These are phyloP conservation scores for Candida peoriensis DNA, from an alignment of 805 yeast species.

Conservation along the genomic window DNA sequence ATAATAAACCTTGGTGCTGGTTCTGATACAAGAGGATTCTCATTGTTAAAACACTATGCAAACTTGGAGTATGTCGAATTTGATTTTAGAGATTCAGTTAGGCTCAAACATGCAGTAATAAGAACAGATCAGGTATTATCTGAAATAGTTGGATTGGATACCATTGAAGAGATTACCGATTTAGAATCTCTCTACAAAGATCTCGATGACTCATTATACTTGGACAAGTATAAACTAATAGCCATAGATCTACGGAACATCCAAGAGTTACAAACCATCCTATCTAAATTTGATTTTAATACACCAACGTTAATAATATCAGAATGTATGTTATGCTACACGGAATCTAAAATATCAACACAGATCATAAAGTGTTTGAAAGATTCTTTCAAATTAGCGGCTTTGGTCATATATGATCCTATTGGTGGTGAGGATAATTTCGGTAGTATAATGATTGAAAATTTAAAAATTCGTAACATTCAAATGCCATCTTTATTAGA, in stretches of 20 bases:
- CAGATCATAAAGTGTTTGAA: slow-evolving; percentile 32
- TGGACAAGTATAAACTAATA: slow-evolving; percentile 23
- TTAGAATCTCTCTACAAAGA: slow-evolving; percentile 8
- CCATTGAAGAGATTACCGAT: neutral
- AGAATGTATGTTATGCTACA: slow-evolving; percentile 56
- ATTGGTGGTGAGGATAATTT: slow-evolving; percentile 49
- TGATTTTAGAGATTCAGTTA: slow-evolving; percentile 44
- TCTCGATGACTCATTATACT: slow-evolving; percentile 24
- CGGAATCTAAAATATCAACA: slow-evolving; percentile 37
- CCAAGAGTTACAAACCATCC: slow-evolving; percentile 21
- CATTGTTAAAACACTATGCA: slow-evolving; percentile 26
- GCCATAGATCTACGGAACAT: slow-evolving; percentile 31
- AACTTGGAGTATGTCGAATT: slow-evolving; percentile 40
- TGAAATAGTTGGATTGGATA: slow-evolving; percentile 8
- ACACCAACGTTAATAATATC: slow-evolving; percentile 48
- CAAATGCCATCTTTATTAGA: slow-evolving; percentile 34
- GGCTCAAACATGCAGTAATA: slow-evolving; percentile 33
- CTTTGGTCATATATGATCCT: slow-evolving; percentile 50
- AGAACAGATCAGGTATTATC: slow-evolving; percentile 9
- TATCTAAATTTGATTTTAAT: slow-evolving; percentile 16
- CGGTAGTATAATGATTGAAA: slow-evolving; percentile 50
- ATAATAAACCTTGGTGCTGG: slow-evolving; percentile 66
- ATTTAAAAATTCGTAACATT: slow-evolving; percentile 40
- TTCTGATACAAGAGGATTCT: slow-evolving; percentile 52
- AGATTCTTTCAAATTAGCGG: slow-evolving; percentile 15